Base-by-base conservation (phyloP, 495 filamentous ascomycete genomes). In the Penicillium pulvis region DNA sequence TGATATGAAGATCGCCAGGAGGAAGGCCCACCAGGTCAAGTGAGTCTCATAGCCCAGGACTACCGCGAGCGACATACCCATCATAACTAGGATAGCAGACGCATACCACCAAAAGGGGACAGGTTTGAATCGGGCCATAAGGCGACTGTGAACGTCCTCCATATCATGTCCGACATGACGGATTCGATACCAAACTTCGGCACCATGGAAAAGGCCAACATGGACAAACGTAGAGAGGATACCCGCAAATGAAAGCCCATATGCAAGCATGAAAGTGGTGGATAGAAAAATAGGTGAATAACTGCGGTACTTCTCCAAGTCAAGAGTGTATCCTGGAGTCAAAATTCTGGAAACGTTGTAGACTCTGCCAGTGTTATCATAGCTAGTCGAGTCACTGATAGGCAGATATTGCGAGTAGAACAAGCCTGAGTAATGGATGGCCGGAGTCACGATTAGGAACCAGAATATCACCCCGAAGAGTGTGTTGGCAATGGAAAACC, bases 41-140 rank as follows among this genome's bases (percentile, higher is more conserved):
- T 76, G 71, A 1, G 85, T 83, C 5, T 74, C 75, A 54, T 80
- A 88, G 8, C 75, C 81, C 11, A 78, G 71, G 2, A 73, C 71
- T 1, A 83, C 77, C 4, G 76, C 84, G 10, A 88, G 72, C 1
- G 75, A 77, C 7, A 88, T 68, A 6, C 64, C 81, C 19, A 85
- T 62, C 61, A 83, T 83, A 36, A 72, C 43, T 2, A 82, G n/a
- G 5, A 81, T 68, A 16, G 86, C 64, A 1, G 56, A 63, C 0
- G 61, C 65, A 58, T 87, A 88, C 86, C 87, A 90, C 85, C 85
- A 87, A 20, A 85, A 69, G 2, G 86, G 86, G 7, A 81, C 83
- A 1, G 81, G 72, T 58, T 68, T 72, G 66, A 86, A 90, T 3
- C 80, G 81, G 1, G 71, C 60, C 82, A 90, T 88, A 33, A 90